Evolutionary conservation across 495 filamentous ascomycete species (phyloP), one percentile per base, ranked within the genome.

Genomic region (Xeromyces bisporus): DNA sequence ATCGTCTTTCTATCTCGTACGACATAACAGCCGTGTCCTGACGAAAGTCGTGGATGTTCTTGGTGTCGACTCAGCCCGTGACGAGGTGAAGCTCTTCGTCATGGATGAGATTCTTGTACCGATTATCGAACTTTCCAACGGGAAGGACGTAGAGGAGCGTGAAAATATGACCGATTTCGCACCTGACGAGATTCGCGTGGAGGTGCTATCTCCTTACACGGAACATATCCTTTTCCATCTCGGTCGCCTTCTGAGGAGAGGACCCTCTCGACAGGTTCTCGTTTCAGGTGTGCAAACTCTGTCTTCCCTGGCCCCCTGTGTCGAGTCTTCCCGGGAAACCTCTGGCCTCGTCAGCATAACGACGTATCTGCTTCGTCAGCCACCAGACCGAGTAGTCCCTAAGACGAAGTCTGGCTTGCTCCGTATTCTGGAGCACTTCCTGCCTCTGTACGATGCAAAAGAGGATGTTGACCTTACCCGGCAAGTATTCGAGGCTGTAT

Each of bases 21-120:
- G 73, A 6, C 62, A 68, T 34, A 75, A 91, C 39, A 44, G 59
- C 12, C 48, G 61, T 16, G 61, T 92, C 18, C 44, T 96, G 16
- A 59, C 57, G 6, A 75, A 72, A 40, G 50, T 93, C 25, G 64
- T 80, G 23, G 73, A 81, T 36, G 79, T 73, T 42, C 51, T 96
- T 9, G 64, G 60, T 1, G 63, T 80, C 3, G 68, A 72, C 25
- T 87, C 79, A 23, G 71, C 77, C 5, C 91, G 85, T 46, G 84
- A 93, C 38, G 76, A 85, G 33, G 87, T 96, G 37, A 87, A 86
- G 40, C 46, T 78, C 0, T 93, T 80, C 46, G 68, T 85, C 1
- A 56, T 97, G 13, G 66, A 70, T 34, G 56, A 78, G 9, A 74
- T 93, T 26, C 42, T 96, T 25, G 40, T 49, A 7, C 57, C 60